Evolutionary conservation across 768 basidiomycete species (phyloP), one percentile per base, ranked within the genome.

Genomic region (Lactarius deliciosus): DNA sequence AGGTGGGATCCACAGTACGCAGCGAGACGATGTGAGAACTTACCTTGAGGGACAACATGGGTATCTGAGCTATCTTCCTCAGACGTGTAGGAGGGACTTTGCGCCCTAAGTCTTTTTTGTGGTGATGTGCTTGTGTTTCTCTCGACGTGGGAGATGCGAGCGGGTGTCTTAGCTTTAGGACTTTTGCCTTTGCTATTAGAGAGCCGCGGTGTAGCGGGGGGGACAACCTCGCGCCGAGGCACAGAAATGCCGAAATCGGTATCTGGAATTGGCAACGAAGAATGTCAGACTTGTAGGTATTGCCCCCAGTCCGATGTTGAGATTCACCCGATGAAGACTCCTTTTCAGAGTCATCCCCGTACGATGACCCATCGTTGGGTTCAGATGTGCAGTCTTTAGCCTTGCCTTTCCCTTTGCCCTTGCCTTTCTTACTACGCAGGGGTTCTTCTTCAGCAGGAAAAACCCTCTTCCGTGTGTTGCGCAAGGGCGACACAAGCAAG

Each of bases 1-100:
- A 6, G 15, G 36, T 8, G 3, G 6, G n/a, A 13, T 18, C 20
- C 1, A 8, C 13, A 22, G n/a, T 58, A 18, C 3, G 5, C 1
- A 22, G 11, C 20, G 2, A 4, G 20, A 56, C 18, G 16, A 10
- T 57, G 57, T 15, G 22, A 16, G 32, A 22, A 5, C 13, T 45
- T 40, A 64, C 66, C 40, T 63, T 20, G 57, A 40, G 32, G 47
- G 18, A 43, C 15, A 5, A 59, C 34, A 30, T 60, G 32, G 16
- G 16, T 20, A 6, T 30, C 61, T 10, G 57, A 60, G 20, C 20
- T 34, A 22, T 55, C 66, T 6, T 63, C 30, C 9, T 38, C 41
- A n/a, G 45, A 56, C 10, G 28, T 50, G 36, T 61, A 20, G 15
- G 54, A 20, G 15, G 54, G 41, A 16, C 30, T 25, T 57, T 57